phyloP scores from a whole-genome alignment of 129 eudicot species.

The Pulicaria dysenterica region DNA sequence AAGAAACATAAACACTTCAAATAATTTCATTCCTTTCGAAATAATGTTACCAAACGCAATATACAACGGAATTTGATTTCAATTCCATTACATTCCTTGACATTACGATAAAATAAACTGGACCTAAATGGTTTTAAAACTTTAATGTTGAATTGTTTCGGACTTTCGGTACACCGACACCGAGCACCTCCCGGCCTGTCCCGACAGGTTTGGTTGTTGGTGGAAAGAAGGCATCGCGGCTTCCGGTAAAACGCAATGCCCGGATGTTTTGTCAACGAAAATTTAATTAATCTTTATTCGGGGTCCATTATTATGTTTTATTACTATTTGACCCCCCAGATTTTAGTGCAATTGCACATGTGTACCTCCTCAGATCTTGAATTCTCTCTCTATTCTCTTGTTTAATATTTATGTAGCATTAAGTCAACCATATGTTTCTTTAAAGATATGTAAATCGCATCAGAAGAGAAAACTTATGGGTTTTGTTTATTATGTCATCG shows the following conservation, averaged over 20 bases:
- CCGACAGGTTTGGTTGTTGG: conserved; percentile 38
- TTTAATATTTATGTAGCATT: not conserved
- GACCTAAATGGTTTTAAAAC: too few relatives aligned
- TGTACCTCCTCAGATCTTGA: not conserved
- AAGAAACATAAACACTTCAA: too few relatives aligned
- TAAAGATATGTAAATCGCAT: too few relatives aligned
- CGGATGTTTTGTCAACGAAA: conserved; percentile 9
- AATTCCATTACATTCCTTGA: too few relatives aligned
- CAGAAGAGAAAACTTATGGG: too few relatives aligned
- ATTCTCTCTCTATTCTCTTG: not conserved
- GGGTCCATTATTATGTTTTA: conserved; percentile 8
- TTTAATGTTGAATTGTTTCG: not conserved
- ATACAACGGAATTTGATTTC: too few relatives aligned
- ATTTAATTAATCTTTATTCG: not conserved
- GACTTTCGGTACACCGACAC: not conserved
- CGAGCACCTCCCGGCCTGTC: too few relatives aligned
- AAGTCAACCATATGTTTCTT: not conserved
- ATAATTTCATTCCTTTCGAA: too few relatives aligned
- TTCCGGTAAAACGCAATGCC: conserved; percentile 20
- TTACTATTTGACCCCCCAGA: conserved; percentile 9
- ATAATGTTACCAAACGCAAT: too few relatives aligned
- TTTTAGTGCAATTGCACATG: conserved; percentile 13
- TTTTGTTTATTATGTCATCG: too few relatives aligned
- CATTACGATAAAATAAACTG: too few relatives aligned
- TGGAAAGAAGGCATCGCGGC: conserved; percentile 29